These are phyloP conservation scores for Cairneyella variabilis DNA, from an alignment of 495 filamentous ascomycete species.

Conservation along the genomic window DNA sequence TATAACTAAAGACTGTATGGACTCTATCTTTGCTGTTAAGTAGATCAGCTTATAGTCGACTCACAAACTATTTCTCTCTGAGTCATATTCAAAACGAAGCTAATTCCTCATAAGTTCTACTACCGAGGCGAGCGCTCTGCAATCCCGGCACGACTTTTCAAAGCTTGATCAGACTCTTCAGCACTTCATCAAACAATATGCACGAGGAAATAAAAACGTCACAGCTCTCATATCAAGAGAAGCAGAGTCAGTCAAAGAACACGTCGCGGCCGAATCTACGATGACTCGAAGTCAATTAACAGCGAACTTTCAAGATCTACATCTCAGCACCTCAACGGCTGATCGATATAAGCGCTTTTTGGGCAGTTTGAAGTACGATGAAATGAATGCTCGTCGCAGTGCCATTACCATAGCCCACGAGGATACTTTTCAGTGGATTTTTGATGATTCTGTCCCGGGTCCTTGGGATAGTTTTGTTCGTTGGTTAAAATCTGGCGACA, in stretches of 20 bases:
- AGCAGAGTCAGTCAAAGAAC: background rate
- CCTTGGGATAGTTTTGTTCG: constrained; percentile 27
- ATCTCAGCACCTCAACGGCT: background rate
- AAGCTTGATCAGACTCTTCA: constrained; percentile 3
- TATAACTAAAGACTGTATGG: too few species aligned
- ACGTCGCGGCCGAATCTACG: background rate
- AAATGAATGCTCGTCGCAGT: constrained; percentile 24
- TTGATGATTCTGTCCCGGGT: background rate
- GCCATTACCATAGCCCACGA: constrained; percentile 15
- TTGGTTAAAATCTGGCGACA: constrained; percentile 29
- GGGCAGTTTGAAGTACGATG: constrained; percentile 23
- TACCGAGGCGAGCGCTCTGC: background rate
- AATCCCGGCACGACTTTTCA: background rate
- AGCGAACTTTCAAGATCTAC: background rate
- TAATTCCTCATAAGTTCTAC: background rate
- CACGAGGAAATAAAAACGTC: background rate
- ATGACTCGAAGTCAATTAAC: background rate
- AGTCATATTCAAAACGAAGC: background rate
- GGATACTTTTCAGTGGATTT: constrained; percentile 27
- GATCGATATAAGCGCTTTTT: constrained; percentile 10
- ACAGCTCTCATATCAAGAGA: background rate
- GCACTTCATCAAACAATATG: constrained; percentile 1
- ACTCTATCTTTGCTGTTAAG: too few species aligned
- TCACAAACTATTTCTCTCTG: background rate
- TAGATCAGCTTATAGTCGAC: too few species aligned